phyloP scores from a whole-genome alignment of 352 stramenopile genomes.

The Pythium sukuiense region DNA sequence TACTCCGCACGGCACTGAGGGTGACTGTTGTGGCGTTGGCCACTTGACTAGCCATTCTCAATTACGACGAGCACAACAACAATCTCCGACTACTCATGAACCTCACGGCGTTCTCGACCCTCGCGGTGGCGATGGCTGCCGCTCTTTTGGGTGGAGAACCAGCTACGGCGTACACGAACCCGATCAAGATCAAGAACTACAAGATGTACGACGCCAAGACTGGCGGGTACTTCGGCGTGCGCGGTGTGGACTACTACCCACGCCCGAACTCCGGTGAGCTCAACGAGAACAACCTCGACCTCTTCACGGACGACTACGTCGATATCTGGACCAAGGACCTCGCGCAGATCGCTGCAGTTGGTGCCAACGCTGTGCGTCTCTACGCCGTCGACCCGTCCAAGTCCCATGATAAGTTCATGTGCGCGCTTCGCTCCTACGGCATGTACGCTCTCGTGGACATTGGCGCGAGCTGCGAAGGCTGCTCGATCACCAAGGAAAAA shows the following conservation, averaged over 20 bases:
- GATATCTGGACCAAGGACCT: conserved; percentile 74
- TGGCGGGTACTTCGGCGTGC: conserved; percentile 63
- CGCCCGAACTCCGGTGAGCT: conserved; percentile 74
- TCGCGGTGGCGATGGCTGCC: conserved; percentile 4
- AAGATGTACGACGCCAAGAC: conserved; percentile 82
- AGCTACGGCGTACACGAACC: conserved; percentile 43
- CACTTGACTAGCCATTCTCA: neutral
- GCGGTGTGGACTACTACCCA: conserved; percentile 88
- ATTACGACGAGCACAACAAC: neutral
- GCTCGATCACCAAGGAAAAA: conserved; percentile 49
- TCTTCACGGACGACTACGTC: conserved; percentile 80
- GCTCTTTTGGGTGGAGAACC: neutral
- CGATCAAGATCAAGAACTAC: conserved; percentile 58
- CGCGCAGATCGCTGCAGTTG: conserved; percentile 49
- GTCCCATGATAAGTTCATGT: conserved; percentile 89
- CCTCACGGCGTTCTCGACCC: neutral
- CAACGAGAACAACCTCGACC: conserved; percentile 76
- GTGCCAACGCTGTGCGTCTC: conserved; percentile 77
- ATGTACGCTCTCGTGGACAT: conserved; percentile 83
- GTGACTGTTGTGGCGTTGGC: conserved; percentile 1
- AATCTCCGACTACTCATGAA: neutral
- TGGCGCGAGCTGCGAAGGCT: conserved; percentile 52
- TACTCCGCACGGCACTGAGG: neutral
- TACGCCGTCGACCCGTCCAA: conserved; percentile 84
- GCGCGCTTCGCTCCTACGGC: conserved; percentile 57